Percentiles rank a stretch among this genome's conserved stretches.
Evolutionary conservation across 225 moss, liverwort and hornwort species (phyloP).

Genomic region (Rhytidiadelphus loreus): DNA sequence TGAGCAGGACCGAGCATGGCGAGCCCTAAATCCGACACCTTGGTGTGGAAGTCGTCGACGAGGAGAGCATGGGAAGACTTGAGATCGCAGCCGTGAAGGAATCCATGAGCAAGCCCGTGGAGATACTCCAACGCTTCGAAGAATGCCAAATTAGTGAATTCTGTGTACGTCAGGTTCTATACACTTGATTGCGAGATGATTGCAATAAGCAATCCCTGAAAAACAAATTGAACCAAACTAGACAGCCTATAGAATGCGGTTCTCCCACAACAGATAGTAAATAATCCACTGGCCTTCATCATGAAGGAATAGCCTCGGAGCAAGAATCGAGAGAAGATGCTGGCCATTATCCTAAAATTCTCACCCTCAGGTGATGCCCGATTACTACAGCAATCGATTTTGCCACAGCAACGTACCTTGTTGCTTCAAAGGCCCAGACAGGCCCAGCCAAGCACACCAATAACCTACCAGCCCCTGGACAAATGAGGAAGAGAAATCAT

Average conservation of each 20-base stretch:
- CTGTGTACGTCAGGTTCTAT: neutral
- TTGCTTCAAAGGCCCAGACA: neutral
- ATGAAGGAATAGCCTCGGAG: neutral
- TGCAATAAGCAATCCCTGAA: neutral
- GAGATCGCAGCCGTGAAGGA: neutral
- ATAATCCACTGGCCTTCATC: neutral
- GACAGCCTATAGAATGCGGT: neutral
- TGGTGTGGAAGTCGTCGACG: conserved; percentile 22
- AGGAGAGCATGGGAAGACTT: conserved; percentile 28
- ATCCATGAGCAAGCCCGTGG: neutral
- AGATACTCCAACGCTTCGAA: neutral
- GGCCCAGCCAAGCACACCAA: neutral
- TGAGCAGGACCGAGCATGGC: neutral
- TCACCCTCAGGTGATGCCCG: neutral
- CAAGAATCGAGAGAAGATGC: neutral
- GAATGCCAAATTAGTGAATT: neutral
- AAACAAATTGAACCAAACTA: neutral
- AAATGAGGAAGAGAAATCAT: too few species aligned
- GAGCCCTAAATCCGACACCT: conserved; percentile 10
- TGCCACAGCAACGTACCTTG: neutral
- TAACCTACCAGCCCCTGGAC: neutral
- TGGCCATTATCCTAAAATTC: neutral
- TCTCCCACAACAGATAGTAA: neutral
- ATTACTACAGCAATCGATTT: neutral
- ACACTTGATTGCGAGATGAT: neutral